These are phyloP conservation scores for Aspergillus latus DNA, from an alignment of 2,329 filamentous ascomycete species.

Conservation along the genomic window DNA sequence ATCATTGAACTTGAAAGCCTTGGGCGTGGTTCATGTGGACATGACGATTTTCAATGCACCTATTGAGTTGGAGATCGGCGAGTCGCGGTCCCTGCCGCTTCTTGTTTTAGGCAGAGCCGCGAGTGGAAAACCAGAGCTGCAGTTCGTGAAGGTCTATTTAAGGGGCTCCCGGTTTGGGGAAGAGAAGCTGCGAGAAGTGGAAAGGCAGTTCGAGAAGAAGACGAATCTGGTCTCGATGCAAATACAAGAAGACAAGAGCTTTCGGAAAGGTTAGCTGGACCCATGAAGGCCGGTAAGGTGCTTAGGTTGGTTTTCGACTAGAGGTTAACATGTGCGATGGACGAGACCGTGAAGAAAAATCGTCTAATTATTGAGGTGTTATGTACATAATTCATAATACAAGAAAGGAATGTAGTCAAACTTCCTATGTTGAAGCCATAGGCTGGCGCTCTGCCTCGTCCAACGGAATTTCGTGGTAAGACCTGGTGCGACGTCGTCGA, in stretches of 20 bases:
- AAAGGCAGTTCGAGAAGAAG: conserved; percentile 18
- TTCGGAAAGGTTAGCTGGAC: conserved; percentile 3
- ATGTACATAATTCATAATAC: conserved; percentile 8
- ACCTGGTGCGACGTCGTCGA: conserved; percentile 24
- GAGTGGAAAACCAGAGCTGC: conserved; percentile 6
- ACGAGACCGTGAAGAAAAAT: background rate
- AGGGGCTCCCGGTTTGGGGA: background rate
- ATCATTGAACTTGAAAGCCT: conserved; percentile 4
- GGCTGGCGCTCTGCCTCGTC: conserved; percentile 27
- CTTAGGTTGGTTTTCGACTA: no score
- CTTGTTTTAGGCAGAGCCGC: conserved; percentile 16
- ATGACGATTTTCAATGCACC: conserved; percentile 23
- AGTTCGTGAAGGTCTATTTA: conserved; percentile 19
- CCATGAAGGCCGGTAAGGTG: conserved; percentile 19
- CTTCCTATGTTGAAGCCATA: conserved; percentile 12
- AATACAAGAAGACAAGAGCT: background rate
- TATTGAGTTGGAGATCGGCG: conserved; percentile 20
- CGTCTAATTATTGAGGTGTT: conserved; percentile 1
- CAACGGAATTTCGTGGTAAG: conserved; percentile 32
- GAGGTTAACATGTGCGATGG: background rate
- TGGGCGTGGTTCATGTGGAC: conserved; percentile 22
- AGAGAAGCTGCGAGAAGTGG: conserved; percentile 16
- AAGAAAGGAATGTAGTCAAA: background rate
- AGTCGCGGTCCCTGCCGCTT: conserved; percentile 25
- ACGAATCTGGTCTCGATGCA: conserved; percentile 21